Evolutionary conservation across 192 early-diverging fungal genomes (phyloP), one percentile per base, ranked within the genome.

Genomic region (Dimargaris cristalligena): DNA sequence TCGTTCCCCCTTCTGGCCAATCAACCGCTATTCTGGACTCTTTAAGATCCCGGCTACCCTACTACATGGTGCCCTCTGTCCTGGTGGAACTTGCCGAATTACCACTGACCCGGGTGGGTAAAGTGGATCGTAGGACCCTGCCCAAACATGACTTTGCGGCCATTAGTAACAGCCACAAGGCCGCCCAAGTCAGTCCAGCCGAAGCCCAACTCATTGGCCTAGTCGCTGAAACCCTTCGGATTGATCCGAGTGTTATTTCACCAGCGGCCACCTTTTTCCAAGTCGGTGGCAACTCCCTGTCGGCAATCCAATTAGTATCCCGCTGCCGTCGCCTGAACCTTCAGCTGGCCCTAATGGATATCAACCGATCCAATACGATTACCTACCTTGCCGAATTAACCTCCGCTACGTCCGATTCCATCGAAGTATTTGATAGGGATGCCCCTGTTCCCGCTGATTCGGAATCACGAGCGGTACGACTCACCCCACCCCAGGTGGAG

Each of bases 401-500:
- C 38, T 6, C 38, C 38, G 38, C 38, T 10, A 6, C 38, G 8
- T 10, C 6, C 38, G 38, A 6, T 16, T 6, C 8, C 38, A 41
- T 10, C 16, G 38, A 6, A 16, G 38, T 41, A 41, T 16, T 41
- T 10, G 38, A 41, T 16, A 16, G 16, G 38, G 38, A 6, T 10
- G 8, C 38, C 8, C 38, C 38, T 41, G 38, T 16, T 16, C 6
- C 38, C 16, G 38, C n/a, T n/a, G n/a, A n/a, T n/a, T n/a, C n/a
- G n/a, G n/a, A n/a, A n/a, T n/a, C n/a, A n/a, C n/a, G 38, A 6
- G 8, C 38, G 6, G 25, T 10, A 6, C 50, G 30, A 6, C 23
- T 51, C 26, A 16, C 50, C 51, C 34, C 50, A 4, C 16, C 52
- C 20, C 23, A 57, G 62, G 9, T 35, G 52, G 44, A 45, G 44